phyloP scores from a whole-genome alignment of 78 protist species.

The slime mould (Dictyostelium discoideum) region DNA sequence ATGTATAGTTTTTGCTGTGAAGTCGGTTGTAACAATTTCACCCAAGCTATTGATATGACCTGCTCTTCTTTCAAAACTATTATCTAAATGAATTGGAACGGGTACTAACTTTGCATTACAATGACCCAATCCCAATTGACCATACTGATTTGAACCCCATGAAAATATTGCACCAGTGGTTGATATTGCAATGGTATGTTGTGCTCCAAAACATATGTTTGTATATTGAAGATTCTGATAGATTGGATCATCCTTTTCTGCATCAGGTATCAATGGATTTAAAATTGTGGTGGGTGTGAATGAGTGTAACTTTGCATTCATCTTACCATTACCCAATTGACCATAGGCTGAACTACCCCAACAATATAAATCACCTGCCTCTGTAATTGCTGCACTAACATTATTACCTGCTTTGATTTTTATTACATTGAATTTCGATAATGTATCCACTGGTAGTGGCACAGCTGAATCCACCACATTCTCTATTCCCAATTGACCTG shows the following conservation, averaged over 20 bases:
- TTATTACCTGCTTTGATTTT: conserved; percentile 44
- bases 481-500: conserved; percentile 55
- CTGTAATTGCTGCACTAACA: conserved; percentile 50
- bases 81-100: background rate
- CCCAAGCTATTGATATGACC: background rate
- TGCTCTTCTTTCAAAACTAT: background rate
- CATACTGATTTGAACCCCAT: conserved; percentile 55
- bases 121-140: conserved; percentile 64
- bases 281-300: background rate
- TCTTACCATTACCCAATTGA: conserved; percentile 57
- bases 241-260: background rate
- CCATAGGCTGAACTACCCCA: conserved; percentile 63
- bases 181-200: conserved; percentile 55
- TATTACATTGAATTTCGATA: background rate
- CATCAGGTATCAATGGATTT: conserved; percentile 8
- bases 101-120: conserved; percentile 42
- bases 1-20: background rate
- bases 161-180: conserved; percentile 28
- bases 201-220: conserved; percentile 36
- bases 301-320: background rate
- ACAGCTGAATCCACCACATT: conserved; percentile 59
- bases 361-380: conserved; percentile 35
- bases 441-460: conserved; percentile 30
- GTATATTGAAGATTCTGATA: conserved; percentile 17
- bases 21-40: background rate